These are phyloP conservation scores for Anaeromyces robustus DNA, from an alignment of 192 early-diverging fungal genomes.

Conservation along the genomic window DNA sequence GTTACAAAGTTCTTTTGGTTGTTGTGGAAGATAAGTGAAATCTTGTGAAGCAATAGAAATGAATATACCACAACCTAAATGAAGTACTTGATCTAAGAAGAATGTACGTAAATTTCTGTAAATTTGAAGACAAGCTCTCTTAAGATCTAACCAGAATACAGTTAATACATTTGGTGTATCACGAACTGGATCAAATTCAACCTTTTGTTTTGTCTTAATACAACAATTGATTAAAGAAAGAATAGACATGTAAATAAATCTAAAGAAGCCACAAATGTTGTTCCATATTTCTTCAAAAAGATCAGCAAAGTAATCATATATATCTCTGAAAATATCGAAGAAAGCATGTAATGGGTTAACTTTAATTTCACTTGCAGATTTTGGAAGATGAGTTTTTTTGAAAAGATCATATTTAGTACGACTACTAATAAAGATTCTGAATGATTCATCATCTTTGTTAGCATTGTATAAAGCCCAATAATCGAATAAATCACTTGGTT, in stretches of 20 bases:
- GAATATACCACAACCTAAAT: slow-evolving; percentile 33
- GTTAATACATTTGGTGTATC: slow-evolving; percentile 18
- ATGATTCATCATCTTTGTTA: neutral
- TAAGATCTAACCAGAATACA: slow-evolving; percentile 28
- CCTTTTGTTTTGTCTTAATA: neutral
- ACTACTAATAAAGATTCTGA: neutral
- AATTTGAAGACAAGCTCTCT: slow-evolving; percentile 21
- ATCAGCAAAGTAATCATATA: neutral
- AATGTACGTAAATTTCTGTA: slow-evolving; percentile 24
- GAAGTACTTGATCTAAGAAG: slow-evolving; percentile 31
- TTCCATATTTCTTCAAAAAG: neutral
- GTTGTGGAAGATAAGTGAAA: slow-evolving; percentile 29
- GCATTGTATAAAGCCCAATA: slow-evolving; percentile 16
- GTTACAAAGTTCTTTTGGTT: slow-evolving; percentile 22
- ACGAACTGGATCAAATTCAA: slow-evolving; percentile 3
- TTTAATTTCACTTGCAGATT: neutral
- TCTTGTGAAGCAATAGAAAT: slow-evolving; percentile 26
- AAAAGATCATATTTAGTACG: neutral
- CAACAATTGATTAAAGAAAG: neutral
- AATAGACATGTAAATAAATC: neutral
- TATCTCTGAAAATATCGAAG: neutral
- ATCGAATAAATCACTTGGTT: slow-evolving; percentile 20
- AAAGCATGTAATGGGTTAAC: neutral
- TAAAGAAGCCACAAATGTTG: neutral
- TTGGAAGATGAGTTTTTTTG: neutral